Percentiles rank a stretch among this genome's conserved stretches.
Evolutionary conservation across 163 green algal species (phyloP).

Genomic region (Scenedesmus sp.): DNA sequence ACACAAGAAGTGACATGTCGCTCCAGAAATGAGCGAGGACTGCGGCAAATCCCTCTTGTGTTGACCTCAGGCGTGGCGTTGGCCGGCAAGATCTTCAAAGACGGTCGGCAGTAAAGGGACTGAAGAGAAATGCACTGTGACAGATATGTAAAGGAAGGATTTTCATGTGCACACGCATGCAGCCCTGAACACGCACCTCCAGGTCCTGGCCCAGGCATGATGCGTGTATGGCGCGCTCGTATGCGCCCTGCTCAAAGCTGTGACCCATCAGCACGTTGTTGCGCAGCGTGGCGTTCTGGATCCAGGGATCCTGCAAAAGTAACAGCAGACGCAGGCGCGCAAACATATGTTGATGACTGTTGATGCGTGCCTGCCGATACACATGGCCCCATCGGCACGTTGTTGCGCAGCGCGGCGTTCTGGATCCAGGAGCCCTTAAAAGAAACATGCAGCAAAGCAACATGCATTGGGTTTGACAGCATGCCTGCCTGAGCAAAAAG

Average conservation of each 20-base stretch:
- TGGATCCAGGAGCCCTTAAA: conserved; percentile 47
- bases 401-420: conserved; percentile 54
- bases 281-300: conserved; percentile 43
- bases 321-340: not conserved
- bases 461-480: too few species aligned
- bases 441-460: not conserved
- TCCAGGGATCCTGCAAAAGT: conserved; percentile 47
- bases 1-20: not conserved
- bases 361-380: conserved; percentile 64
- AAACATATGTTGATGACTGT: conserved; percentile 60
- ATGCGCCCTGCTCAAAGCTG: conserved; percentile 54
- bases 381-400: conserved; percentile 66
- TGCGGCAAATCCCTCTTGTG: not conserved
- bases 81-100: too few species aligned
- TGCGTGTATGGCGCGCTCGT: conserved; percentile 56
- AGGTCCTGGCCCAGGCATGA: conserved; percentile 71
- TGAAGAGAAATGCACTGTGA: not conserved
- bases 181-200: conserved; percentile 5
- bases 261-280: conserved; percentile 75
- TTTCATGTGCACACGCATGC: not conserved
- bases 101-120: too few species aligned
- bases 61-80: not conserved
- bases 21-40: too few species aligned
- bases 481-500: too few species aligned
- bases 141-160: not conserved